These are phyloP conservation scores for Leccinellum albellum DNA, from an alignment of 768 basidiomycete genomes.

Conservation along the genomic window DNA sequence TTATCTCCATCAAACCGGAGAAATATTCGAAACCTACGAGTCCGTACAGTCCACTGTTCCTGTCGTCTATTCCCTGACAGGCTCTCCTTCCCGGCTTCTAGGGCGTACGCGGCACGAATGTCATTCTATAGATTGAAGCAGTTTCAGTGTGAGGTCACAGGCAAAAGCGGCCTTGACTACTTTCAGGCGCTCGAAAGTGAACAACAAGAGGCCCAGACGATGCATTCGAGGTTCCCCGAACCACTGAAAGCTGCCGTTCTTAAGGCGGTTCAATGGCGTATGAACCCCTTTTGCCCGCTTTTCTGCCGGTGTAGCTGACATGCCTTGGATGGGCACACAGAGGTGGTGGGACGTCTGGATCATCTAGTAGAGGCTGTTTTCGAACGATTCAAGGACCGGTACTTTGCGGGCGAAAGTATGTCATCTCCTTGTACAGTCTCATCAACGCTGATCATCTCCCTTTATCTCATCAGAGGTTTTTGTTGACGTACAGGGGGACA, in stretches of 20 bases:
- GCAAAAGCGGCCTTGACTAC: slow-evolving; percentile 90
- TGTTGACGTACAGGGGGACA: slow-evolving; percentile 83
- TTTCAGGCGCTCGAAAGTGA: slow-evolving; percentile 93
- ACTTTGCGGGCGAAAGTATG: slow-evolving; percentile 88
- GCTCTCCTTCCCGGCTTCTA: slow-evolving; percentile 21
- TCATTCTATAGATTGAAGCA: slow-evolving; percentile 92
- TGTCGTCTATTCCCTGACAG: slow-evolving; percentile 25
- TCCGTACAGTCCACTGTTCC: slow-evolving; percentile 40
- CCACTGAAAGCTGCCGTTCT: slow-evolving; percentile 90
- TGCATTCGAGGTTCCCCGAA: slow-evolving; percentile 90
- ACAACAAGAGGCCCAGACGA: slow-evolving; percentile 78
- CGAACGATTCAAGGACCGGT: slow-evolving; percentile 95
- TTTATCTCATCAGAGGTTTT: slow-evolving; percentile 59
- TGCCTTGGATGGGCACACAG: slow-evolving; percentile 39
- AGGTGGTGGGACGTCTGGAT: slow-evolving; percentile 95
- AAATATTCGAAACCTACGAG: slow-evolving; percentile 98
- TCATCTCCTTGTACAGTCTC: slow-evolving; percentile 19
- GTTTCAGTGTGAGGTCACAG: slow-evolving; percentile 96
- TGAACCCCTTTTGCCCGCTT: slow-evolving; percentile 38
- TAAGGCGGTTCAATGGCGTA: slow-evolving; percentile 95
- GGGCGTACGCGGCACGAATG: slow-evolving; percentile 86
- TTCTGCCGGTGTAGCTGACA: slow-evolving; percentile 12
- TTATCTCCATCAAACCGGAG: slow-evolving; percentile 91
- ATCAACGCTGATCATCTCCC: slow-evolving; percentile 15
- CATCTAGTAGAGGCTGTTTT: slow-evolving; percentile 92